phyloP scores from a whole-genome alignment of 1,139 yeast species.

The Sugiyamaella sp. region DNA sequence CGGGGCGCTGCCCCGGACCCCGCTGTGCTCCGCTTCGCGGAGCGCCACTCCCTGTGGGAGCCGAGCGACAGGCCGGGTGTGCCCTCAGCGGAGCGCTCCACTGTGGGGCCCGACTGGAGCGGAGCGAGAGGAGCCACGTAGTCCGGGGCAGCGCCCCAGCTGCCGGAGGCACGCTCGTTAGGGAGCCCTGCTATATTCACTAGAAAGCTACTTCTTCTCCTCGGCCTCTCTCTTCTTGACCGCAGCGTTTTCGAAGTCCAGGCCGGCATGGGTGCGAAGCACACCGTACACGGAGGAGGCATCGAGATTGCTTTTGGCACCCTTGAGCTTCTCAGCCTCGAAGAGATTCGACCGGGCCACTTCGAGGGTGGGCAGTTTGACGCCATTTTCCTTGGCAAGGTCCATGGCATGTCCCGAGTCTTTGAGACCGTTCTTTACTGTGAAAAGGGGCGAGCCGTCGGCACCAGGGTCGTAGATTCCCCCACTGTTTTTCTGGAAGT shows the following conservation, averaged over 20 bases:
- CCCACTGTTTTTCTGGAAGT: slow-evolving; percentile 29
- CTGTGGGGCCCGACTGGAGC: slow-evolving; percentile 1
- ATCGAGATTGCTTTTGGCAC: slow-evolving; percentile 32
- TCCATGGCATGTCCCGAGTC: slow-evolving; percentile 35
- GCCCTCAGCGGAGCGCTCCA: too few species aligned
- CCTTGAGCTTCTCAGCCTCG: slow-evolving; percentile 30
- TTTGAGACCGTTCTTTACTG: slow-evolving; percentile 36
- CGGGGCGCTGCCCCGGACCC: too few species aligned
- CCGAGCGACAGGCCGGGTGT: too few species aligned
- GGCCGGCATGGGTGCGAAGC: slow-evolving; percentile 36
- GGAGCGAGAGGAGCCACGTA: neutral
- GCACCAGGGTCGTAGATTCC: slow-evolving; percentile 32
- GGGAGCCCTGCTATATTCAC: neutral
- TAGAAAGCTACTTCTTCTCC: neutral
- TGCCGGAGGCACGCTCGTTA: neutral
- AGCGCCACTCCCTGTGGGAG: too few species aligned
- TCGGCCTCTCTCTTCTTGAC: slow-evolving; percentile 29
- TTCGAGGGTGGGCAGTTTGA: slow-evolving; percentile 32
- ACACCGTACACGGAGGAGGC: slow-evolving; percentile 39
- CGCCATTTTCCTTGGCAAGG: slow-evolving; percentile 32
- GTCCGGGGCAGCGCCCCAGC: slow-evolving; percentile 1
- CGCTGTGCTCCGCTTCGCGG: too few species aligned
- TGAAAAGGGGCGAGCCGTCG: slow-evolving; percentile 31
- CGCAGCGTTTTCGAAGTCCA: slow-evolving; percentile 36
- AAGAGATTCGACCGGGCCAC: slow-evolving; percentile 28